Conservation (phyloP, 176 grass and related monocot genomes). For the Paspalum vaginatum region DNA sequence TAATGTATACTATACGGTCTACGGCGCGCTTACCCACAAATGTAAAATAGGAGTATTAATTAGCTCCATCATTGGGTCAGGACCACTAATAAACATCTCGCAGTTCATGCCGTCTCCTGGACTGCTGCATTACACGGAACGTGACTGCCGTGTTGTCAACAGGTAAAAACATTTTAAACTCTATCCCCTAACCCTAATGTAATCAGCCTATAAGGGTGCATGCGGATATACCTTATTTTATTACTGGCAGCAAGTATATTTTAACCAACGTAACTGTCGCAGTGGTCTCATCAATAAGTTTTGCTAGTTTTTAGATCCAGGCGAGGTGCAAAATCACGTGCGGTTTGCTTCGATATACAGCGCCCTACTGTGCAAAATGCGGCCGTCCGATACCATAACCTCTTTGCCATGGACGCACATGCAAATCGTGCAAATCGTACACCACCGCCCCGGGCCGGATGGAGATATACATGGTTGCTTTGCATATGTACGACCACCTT, state of each 20-base stretch:
- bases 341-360: not conserved
- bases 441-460: no score
- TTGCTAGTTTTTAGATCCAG: not conserved
- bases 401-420: not conserved
- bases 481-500: no score
- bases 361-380: not conserved
- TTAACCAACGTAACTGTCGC: not conserved
- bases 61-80: not conserved
- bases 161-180: not conserved
- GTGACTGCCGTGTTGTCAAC: not conserved
- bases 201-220: no score
- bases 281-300: not conserved
- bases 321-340: constrained; percentile 3
- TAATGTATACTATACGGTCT: no score
- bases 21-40: no score
- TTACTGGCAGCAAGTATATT: not conserved
- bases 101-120: no score
- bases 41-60: no score
- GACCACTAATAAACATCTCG: not conserved
- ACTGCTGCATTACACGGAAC: not conserved
- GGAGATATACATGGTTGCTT: no score
- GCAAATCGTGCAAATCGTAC: not conserved
- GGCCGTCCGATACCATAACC: not conserved
- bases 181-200: not conserved
- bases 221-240: not conserved